Evolutionary conservation across 306 rosid genomes (phyloP), one percentile per base, ranked within the genome.

Genomic region (Cucurbita ficifolia): DNA sequence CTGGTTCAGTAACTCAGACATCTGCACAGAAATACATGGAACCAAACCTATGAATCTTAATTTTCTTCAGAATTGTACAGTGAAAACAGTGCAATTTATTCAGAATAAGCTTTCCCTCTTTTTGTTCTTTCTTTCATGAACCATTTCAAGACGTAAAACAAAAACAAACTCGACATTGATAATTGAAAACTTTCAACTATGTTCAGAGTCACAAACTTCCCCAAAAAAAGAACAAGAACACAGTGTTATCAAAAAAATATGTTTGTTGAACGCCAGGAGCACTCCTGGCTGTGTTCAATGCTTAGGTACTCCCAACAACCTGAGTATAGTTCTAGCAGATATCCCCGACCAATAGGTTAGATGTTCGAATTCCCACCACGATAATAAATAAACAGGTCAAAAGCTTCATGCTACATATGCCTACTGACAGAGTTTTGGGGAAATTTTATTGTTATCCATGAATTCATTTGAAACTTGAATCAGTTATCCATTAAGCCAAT

Each of bases 1-100:
- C 79, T 94, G 97, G 82, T 94, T 94, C 21, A 94, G 90, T 75
- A 85, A 52, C 87, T 90, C 97, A 49, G 98, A 94, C 98, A 94
- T 94, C 98, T 93, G 89, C 81, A 87, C 36, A 79, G 40, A 67
- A 79, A 79, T 81, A 24, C 76, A 78, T 62, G 52, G 63, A 18
- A 73, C 38, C 22, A 49, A 64, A 61, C 72, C 74, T 46, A 69
- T 18, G 61, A 68, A 14, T 59, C 7, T 61, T 35, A 68, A 55
- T 3, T 51, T 7, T n/a, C n/a, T 29, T 51, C 22, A 71, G 33
- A 64, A 40, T 40, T 39, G 40, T 22, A 21, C 50, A 6, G 72
- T 10, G 55, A 67, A 18, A 42, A 18, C 54, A 42, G 72, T 10
- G 2, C 19, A 67, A 67, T 21, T 67, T 18, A 42, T 43, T 21